These are phyloP conservation scores for Cordyceps tenuipes DNA, from an alignment of 2,329 filamentous ascomycete species.

Conservation along the genomic window DNA sequence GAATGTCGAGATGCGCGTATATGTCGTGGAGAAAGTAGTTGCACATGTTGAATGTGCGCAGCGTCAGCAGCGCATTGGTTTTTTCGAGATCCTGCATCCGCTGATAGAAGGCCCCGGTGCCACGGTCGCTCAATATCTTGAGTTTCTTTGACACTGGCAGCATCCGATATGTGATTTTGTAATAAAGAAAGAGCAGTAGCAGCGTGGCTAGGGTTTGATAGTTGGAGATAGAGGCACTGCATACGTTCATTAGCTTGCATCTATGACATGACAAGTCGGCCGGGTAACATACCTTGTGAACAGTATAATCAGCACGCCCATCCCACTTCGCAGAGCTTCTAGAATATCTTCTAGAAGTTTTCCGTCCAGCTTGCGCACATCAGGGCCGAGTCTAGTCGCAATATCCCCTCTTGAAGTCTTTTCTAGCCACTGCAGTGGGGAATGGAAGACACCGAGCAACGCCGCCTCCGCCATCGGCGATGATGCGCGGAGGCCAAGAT, in stretches of 20 bases:
- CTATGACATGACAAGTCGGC: neutral
- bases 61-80: neutral
- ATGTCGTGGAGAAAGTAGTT: slow-evolving; percentile 51
- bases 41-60: slow-evolving; percentile 58
- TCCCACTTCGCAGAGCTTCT: no score
- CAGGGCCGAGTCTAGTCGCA: no score
- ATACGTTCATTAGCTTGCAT: neutral
- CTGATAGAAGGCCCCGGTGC: slow-evolving; percentile 45
- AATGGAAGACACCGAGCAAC: no score
- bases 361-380: no score
- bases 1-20: slow-evolving; percentile 37
- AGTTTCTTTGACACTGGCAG: slow-evolving; percentile 58
- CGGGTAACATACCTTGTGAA: neutral
- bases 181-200: neutral
- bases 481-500: no score
- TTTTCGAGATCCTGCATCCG: slow-evolving; percentile 52
- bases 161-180: neutral
- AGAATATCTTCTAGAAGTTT: no score
- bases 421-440: no score
- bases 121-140: slow-evolving; percentile 66
- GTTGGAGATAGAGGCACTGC: neutral
- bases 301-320: neutral
- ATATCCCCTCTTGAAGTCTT: no score
- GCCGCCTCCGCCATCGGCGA: no score
- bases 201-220: neutral